Evolutionary conservation across 2,329 filamentous ascomycete genomes (phyloP).

Genomic region (Macrophomina pseudophaseolina): DNA sequence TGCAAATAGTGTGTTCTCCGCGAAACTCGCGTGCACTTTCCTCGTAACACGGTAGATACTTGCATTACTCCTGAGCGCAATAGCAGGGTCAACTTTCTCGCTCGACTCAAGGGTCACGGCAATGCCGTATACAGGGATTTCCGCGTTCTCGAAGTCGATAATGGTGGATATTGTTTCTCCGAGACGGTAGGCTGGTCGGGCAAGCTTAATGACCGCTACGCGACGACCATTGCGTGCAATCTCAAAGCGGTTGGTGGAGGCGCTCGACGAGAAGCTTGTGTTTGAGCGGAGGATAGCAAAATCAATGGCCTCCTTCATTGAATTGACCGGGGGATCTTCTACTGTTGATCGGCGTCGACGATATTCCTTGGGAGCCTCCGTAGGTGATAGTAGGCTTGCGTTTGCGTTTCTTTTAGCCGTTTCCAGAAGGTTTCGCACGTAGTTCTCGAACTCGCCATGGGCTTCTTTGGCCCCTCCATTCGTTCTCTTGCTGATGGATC

Average conservation of each 20-base stretch:
- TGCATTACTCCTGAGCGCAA: conserved; percentile 83
- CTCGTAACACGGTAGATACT: conserved; percentile 87
- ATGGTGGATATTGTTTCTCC: conserved; percentile 85
- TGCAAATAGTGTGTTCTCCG: conserved; percentile 77
- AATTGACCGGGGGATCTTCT: conserved; percentile 56
- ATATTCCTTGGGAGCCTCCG: conserved; percentile 57
- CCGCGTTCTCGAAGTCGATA: conserved; percentile 77
- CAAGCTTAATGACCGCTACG: conserved; percentile 89
- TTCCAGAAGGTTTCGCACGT: conserved; percentile 55
- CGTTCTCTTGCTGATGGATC: conserved; percentile 30
- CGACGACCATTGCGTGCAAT: conserved; percentile 89
- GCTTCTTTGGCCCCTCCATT: conserved; percentile 27
- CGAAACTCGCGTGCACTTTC: conserved; percentile 78
- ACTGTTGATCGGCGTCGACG: conserved; percentile 56
- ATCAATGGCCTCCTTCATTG: conserved; percentile 85
- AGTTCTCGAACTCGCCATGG: conserved; percentile 46
- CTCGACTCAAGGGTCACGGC: conserved; percentile 84
- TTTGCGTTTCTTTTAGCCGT: conserved; percentile 35
- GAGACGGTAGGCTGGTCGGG: conserved; percentile 84
- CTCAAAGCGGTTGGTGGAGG: conserved; percentile 91
- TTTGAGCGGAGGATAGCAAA: conserved; percentile 79
- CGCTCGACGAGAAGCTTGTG: conserved; percentile 59
- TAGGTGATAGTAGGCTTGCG: conserved; percentile 72
- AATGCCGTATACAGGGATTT: conserved; percentile 84
- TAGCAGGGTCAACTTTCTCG: conserved; percentile 78